These are phyloP conservation scores for Rhizopus microsporus DNA, from an alignment of 371 early-diverging fungal genomes.

Conservation along the genomic window DNA sequence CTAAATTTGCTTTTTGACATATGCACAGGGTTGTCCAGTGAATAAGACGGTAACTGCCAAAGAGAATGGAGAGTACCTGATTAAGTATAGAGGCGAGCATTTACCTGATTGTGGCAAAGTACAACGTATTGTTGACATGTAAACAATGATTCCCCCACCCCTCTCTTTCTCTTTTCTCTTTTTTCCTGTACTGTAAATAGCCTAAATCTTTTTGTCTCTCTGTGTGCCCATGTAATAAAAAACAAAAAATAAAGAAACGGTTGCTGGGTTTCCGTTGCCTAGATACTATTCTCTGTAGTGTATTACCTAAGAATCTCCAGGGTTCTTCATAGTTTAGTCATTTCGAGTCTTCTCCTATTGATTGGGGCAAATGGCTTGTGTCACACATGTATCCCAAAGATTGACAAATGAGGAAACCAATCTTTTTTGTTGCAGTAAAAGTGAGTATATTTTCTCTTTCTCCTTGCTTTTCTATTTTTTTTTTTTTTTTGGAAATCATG, in stretches of 20 bases:
- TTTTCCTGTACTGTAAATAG: no score
- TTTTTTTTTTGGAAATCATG: constrained; percentile 18
- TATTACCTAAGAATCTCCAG: not conserved
- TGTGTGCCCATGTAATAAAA: not conserved
- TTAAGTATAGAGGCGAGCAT: constrained; percentile 68
- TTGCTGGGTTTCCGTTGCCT: not conserved
- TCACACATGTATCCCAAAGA: not conserved
- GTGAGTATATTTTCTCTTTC: not conserved
- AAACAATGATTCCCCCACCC: not conserved
- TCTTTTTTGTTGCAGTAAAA: not conserved
- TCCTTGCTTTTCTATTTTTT: not conserved
- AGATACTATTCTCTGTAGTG: not conserved
- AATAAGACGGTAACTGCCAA: constrained; percentile 69
- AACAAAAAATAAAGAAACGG: not conserved
- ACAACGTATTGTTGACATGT: constrained; percentile 31
- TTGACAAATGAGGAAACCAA: not conserved
- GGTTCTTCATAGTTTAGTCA: not conserved
- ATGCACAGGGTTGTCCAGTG: constrained; percentile 51
- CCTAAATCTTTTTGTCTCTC: not conserved
- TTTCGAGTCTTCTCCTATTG: not conserved
- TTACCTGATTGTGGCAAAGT: constrained; percentile 57
- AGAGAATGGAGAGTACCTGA: constrained; percentile 61
- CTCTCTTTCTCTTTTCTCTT: not conserved
- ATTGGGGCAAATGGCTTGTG: not conserved
- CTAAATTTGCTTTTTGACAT: not conserved